A percentile compares a stretch with the other conserved stretches of the same genome.
These are phyloP conservation scores for Torrubiella hemipterigena DNA, from an alignment of 2,329 filamentous ascomycete species.

Conservation along the genomic window DNA sequence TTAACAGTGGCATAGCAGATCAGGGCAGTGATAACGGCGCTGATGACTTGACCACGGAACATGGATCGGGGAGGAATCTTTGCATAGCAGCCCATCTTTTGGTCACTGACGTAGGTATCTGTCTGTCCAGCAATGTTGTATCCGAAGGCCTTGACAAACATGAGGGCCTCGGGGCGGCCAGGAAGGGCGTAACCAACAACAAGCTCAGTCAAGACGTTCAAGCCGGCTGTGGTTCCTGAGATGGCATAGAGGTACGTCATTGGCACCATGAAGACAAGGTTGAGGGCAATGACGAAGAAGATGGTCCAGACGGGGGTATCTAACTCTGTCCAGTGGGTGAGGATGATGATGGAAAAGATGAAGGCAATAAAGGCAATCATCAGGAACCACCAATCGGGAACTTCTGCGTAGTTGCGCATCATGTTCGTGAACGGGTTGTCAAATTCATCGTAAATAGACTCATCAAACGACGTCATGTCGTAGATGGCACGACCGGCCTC, in stretches of 20 bases:
- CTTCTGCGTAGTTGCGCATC: slow-evolving; percentile 31
- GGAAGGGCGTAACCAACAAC: slow-evolving; percentile 17
- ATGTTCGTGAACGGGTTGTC: slow-evolving; percentile 26
- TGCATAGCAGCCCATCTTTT: slow-evolving; percentile 21
- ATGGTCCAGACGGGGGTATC: slow-evolving; percentile 18
- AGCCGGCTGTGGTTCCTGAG: slow-evolving; percentile 27
- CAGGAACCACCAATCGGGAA: slow-evolving; percentile 38
- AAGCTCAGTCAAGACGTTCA: slow-evolving; percentile 37
- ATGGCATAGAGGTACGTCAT: slow-evolving; percentile 27
- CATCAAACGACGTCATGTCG: neutral
- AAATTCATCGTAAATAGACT: neutral
- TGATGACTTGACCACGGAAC: slow-evolving; percentile 27
- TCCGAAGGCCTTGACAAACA: slow-evolving; percentile 49
- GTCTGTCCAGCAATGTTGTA: slow-evolving; percentile 29
- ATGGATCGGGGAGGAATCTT: slow-evolving; percentile 21
- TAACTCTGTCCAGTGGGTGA: slow-evolving; percentile 14
- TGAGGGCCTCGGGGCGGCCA: slow-evolving; percentile 19
- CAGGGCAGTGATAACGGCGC: slow-evolving; percentile 24
- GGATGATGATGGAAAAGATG: slow-evolving; percentile 19
- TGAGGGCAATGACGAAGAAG: slow-evolving; percentile 20
- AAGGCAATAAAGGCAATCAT: no score
- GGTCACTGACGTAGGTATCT: slow-evolving; percentile 24
- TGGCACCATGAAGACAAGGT: slow-evolving; percentile 26
- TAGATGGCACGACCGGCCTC: neutral
- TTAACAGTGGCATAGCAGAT: slow-evolving; percentile 28